Evolutionary conservation across 2,329 filamentous ascomycete genomes (phyloP), one percentile per base, ranked within the genome.

Genomic region (Hypoxylon sp.): DNA sequence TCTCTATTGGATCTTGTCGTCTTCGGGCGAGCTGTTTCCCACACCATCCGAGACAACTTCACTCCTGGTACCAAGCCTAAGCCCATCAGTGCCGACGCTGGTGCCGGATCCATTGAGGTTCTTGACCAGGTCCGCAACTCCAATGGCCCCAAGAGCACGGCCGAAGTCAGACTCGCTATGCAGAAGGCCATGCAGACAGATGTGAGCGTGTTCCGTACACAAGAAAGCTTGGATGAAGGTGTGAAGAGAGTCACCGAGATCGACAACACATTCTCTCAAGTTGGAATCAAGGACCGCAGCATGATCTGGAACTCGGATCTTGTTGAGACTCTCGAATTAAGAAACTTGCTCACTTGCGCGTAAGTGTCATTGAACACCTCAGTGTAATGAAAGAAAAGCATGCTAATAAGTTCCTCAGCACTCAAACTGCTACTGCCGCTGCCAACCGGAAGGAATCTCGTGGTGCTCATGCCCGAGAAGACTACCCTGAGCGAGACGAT

Each of bases 301-400:
- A 97, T 98, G 95, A 98, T 98, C 85, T 98, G 95, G 95, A 98
- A 98, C 89, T 93, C 92, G 22, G 95, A 98, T 77, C 88, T 98
- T 38, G 93, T 97, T 67, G 95, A 98, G 87, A 97, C 95, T 6
- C 89, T 99, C 60, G 96, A 99, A 83, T 85, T 98, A 77, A 88
- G 94, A 77, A 99, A 99, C 81, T 82, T 99, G 76, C 84, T 99
- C 78, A 98, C 96, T 76, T 98, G 96, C 89, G 95, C 94, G 88
- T 93, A 89, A 84, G 91, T 91, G 68, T 51, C 51, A 9, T 7
- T 22, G 2, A 2, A 44, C 16, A 36, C 11, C 14, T 8, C n/a
- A 11, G 18, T 1, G 2, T 7, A 16, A 24, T 18, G 14, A 32
- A 11, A 26, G 4, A 48, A 12, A 12, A 28, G 3, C 2, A 51